Evolutionary conservation across 768 basidiomycete species (phyloP).

Genomic region (Lyophyllum semitale): DNA sequence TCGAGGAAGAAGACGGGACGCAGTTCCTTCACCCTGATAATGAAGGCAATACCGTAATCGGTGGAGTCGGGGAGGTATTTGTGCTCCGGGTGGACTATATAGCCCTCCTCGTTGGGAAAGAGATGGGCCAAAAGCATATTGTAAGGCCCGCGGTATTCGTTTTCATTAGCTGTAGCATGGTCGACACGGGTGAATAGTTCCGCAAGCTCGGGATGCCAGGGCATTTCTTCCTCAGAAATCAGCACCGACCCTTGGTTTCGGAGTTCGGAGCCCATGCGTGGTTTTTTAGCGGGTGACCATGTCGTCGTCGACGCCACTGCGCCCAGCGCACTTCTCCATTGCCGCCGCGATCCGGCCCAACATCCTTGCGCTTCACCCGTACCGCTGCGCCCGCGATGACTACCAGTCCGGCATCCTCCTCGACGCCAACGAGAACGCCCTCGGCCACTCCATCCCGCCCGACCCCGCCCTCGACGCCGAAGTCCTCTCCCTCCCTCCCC

Average conservation of each 20-base stretch:
- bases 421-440: slow-evolving; percentile 97
- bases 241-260: no score
- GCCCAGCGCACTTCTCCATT: slow-evolving; percentile 84
- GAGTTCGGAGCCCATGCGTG: no score
- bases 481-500: slow-evolving; percentile 55
- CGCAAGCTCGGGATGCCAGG: neutral
- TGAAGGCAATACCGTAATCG: neutral
- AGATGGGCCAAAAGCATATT: neutral
- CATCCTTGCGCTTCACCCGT: slow-evolving; percentile 88
- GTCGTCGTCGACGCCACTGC: slow-evolving; percentile 39
- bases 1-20: neutral
- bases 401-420: slow-evolving; percentile 89
- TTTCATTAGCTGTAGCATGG: slow-evolving; percentile 3
- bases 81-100: neutral
- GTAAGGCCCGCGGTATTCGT: slow-evolving; percentile 18
- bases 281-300: no score
- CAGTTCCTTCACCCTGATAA: neutral
- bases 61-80: neutral
- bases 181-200: neutral
- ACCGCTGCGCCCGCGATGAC: slow-evolving; percentile 96
- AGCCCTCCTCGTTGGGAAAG: neutral
- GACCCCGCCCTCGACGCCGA: slow-evolving; percentile 35
- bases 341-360: slow-evolving; percentile 89
- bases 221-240: neutral
- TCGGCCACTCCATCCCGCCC: slow-evolving; percentile 77